Evolutionary conservation across 768 basidiomycete species (phyloP), one percentile per base, ranked within the genome.

Genomic region (Tylopilus plumbeoviolaceoides): DNA sequence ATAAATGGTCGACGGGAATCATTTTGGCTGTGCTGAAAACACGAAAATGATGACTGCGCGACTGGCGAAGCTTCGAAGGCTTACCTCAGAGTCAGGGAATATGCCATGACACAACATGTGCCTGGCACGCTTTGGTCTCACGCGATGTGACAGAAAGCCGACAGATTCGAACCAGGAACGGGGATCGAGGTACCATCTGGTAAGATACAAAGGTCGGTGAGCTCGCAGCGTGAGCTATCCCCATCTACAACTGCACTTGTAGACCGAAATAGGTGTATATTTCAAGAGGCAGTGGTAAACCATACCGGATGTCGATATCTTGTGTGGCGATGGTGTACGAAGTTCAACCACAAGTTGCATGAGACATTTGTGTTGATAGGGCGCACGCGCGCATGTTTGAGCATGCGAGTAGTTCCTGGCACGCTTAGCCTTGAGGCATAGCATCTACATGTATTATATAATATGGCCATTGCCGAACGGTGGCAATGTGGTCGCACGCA

Each of bases 11-110:
- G 39, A 21, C 39, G 44, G 25, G 15, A 48, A 35, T 48, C 51
- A 42, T 21, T 15, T 42, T 48, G 27, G 47, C 51, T 53, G 23
- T 53, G 51, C 46, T 15, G 14, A 33, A 25, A 11, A 31, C 48
- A 7, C 39, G 39, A 18, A 27, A 25, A 17, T 25, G 15, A 23
- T 12, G 36, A 15, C 41, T n/a, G 3, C 5, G 14, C 41, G 23
- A 25, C n/a, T n/a, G n/a, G n/a, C n/a, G n/a, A n/a, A n/a, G n/a
- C n/a, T n/a, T n/a, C n/a, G n/a, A n/a, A 23, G 40, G 23, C 23
- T 41, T 41, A 31, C 30, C 28, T 4, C 14, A 36, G 17, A 33
- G 18, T n/a, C n/a, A n/a, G n/a, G n/a, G n/a, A n/a, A n/a, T n/a
- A n/a, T 27, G 14, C 31, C 43, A 28, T 44, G 44, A 28, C 43